These are phyloP conservation scores for Pugionium dolabratum DNA, from an alignment of 345 rosid genomes.

Conservation along the genomic window DNA sequence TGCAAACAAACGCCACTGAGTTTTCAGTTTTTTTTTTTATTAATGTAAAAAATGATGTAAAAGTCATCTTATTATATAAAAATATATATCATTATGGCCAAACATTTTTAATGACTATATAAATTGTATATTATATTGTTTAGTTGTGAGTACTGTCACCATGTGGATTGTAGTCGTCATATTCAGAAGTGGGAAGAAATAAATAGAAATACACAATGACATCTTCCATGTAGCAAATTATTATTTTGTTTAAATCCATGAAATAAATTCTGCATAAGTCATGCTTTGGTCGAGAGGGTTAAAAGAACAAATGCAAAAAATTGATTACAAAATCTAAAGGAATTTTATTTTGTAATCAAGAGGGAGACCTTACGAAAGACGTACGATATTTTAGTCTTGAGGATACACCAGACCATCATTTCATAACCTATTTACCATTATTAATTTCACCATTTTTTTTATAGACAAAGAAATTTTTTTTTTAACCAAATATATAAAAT, in stretches of 20 bases:
- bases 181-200: slow-evolving; percentile 39
- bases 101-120: background rate
- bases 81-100: slow-evolving; percentile 28
- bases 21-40: background rate
- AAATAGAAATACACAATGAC: slow-evolving; percentile 20
- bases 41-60: slow-evolving; percentile 24
- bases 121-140: too few relatives aligned
- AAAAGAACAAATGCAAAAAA: background rate
- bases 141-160: slow-evolving; percentile 47
- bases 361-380: slow-evolving; percentile 40
- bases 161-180: slow-evolving; percentile 38
- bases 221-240: slow-evolving; percentile 31
- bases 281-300: slow-evolving; percentile 37
- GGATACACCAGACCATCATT: too few relatives aligned
- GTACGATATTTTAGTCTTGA: slow-evolving; percentile 41
- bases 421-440: too few relatives aligned
- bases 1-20: slow-evolving; percentile 33
- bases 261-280: slow-evolving; percentile 43
- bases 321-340: slow-evolving; percentile 42
- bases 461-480: too few relatives aligned
- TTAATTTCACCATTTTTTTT: too few relatives aligned
- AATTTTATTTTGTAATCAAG: slow-evolving; percentile 38
- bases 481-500: too few relatives aligned
- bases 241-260: slow-evolving; percentile 28
- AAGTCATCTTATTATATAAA: slow-evolving; percentile 9